Percentiles rank a stretch among this genome's conserved stretches.
These are phyloP conservation scores for Funneliformis mosseae DNA, from an alignment of 192 early-diverging fungal species.

Conservation along the genomic window DNA sequence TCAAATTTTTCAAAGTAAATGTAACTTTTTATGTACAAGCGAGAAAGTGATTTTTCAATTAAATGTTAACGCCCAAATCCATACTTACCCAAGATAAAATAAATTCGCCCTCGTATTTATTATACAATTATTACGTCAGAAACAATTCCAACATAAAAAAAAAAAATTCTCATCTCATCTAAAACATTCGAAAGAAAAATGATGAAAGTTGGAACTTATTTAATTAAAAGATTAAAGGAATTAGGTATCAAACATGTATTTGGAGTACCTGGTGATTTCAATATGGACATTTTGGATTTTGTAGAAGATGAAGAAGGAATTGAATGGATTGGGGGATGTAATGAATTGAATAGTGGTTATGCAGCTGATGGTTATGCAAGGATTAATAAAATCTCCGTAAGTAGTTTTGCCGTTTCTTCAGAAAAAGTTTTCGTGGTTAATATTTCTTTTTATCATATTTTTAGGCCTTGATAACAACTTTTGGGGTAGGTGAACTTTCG, in stretches of 20 bases:
- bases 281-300: conserved; percentile 41
- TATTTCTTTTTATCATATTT: neutral
- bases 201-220: conserved; percentile 41
- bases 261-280: conserved; percentile 53
- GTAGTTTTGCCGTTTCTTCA: neutral
- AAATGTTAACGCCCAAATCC: too few species aligned
- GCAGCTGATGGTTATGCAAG: conserved; percentile 57
- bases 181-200: too few species aligned
- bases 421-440: neutral
- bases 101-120: too few species aligned
- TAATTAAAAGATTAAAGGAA: conserved; percentile 48
- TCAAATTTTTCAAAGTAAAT: too few species aligned
- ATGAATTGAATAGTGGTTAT: conserved; percentile 49
- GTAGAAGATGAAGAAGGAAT: conserved; percentile 43
- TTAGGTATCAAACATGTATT: conserved; percentile 48
- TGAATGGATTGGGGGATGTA: conserved; percentile 48
- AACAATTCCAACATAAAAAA: too few species aligned
- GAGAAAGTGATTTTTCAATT: too few species aligned
- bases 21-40: too few species aligned
- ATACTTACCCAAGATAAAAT: too few species aligned
- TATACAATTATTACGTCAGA: too few species aligned
- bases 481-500: conserved; percentile 52
- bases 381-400: conserved; percentile 42
- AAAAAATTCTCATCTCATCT: too few species aligned
- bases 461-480: conserved; percentile 47